phyloP scores from a whole-genome alignment of 2,329 filamentous ascomycete genomes.

The Fusarium penzigii region DNA sequence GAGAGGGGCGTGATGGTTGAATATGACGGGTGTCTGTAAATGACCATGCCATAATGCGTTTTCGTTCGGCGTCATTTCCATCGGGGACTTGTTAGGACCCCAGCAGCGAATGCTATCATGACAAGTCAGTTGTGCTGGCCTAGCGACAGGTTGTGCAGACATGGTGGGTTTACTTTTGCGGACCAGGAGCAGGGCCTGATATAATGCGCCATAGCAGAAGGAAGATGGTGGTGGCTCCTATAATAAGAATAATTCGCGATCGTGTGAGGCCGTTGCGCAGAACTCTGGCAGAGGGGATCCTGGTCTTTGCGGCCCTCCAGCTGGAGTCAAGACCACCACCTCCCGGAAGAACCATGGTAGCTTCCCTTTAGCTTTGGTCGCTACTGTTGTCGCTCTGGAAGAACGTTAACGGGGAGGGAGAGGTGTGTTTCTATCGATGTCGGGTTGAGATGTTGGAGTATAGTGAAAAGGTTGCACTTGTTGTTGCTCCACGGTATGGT shows the following conservation, averaged over 20 bases:
- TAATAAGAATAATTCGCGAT: conserved; percentile 74
- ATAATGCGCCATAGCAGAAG: conserved; percentile 88
- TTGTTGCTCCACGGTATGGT: conserved; percentile 5
- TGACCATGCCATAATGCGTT: conserved; percentile 87
- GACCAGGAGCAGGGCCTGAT: conserved; percentile 75
- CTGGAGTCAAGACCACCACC: conserved; percentile 71
- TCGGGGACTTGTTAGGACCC: conserved; percentile 91
- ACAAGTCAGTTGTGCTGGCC: conserved; percentile 27
- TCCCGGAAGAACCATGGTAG: conserved; percentile 83
- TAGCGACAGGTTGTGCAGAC: conserved; percentile 1
- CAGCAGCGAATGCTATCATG: conserved; percentile 87
- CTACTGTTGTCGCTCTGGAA: conserved; percentile 13
- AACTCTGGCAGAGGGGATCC: conserved; percentile 75
- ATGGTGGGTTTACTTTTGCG: conserved; percentile 73
- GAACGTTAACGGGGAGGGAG: too few relatives aligned
- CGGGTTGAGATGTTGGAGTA: neutral
- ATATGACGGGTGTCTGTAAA: conserved; percentile 88
- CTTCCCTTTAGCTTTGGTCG: conserved; percentile 20
- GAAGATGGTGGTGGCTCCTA: conserved; percentile 69
- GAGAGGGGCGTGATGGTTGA: conserved; percentile 91
- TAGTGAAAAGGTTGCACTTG: neutral
- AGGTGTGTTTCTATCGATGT: neutral
- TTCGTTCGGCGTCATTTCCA: conserved; percentile 92
- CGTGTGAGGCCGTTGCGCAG: conserved; percentile 70
- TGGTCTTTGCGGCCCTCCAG: conserved; percentile 86